Evolutionary conservation across 1,139 yeast species (phyloP).

Genomic region (Yamadazyma diospyri): DNA sequence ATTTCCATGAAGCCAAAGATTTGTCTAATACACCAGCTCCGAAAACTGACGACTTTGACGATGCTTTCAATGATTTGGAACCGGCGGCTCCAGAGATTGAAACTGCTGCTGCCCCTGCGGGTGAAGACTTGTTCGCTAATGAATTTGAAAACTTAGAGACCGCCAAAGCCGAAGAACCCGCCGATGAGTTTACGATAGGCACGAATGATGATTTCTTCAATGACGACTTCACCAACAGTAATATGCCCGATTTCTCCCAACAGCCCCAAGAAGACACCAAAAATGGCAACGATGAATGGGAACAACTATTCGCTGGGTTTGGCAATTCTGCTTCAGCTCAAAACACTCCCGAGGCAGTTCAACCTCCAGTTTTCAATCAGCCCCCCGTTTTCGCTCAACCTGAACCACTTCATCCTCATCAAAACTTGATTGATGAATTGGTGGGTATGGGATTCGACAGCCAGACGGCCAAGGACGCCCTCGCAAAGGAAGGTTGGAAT

Average conservation of each 20-base stretch:
- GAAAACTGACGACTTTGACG: slow-evolving; percentile 28
- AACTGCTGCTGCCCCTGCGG: slow-evolving; percentile 7
- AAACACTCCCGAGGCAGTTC: slow-evolving; percentile 11
- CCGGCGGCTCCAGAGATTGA: slow-evolving; percentile 32
- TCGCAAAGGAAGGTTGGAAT: slow-evolving; percentile 67
- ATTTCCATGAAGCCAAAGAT: slow-evolving; percentile 18
- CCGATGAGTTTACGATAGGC: slow-evolving; percentile 14
- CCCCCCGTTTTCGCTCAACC: background rate
- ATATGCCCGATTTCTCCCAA: slow-evolving; percentile 27
- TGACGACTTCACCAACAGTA: slow-evolving; percentile 40
- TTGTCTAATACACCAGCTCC: slow-evolving; percentile 2
- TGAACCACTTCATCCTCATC: slow-evolving; percentile 8
- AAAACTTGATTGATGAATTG: slow-evolving; percentile 56
- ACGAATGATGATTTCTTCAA: slow-evolving; percentile 23
- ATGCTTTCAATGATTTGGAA: slow-evolving; percentile 36
- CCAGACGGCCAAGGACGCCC: slow-evolving; percentile 62
- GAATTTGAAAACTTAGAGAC: slow-evolving; percentile 39
- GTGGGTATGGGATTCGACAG: slow-evolving; percentile 87
- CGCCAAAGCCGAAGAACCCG: slow-evolving; percentile 41
- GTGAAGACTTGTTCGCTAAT: slow-evolving; percentile 32
- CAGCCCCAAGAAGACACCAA: slow-evolving; percentile 10
- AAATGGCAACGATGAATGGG: slow-evolving; percentile 77
- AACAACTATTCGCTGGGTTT: slow-evolving; percentile 86
- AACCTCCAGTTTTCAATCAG: slow-evolving; percentile 6
- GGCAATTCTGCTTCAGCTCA: slow-evolving; percentile 49